These are phyloP conservation scores for Sporisorium exsertum DNA, from an alignment of 1,284 basidiomycete genomes.

Conservation along the genomic window DNA sequence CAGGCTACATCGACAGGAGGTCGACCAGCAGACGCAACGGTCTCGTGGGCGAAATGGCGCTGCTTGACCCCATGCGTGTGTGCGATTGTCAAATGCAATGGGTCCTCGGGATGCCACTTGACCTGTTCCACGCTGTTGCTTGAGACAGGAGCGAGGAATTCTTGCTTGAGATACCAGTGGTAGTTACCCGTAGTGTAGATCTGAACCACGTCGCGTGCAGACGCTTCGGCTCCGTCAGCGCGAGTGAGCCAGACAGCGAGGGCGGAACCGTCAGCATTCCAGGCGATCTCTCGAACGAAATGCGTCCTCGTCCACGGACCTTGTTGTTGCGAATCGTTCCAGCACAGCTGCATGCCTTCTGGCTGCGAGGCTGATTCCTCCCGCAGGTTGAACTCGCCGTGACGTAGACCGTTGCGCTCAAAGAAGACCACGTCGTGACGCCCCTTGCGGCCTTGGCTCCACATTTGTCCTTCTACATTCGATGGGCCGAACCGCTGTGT, in stretches of 20 bases:
- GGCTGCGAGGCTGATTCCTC: conserved; percentile 70
- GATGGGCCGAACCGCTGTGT: conserved; percentile 84
- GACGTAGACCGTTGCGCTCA: conserved; percentile 90
- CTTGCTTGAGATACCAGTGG: conserved; percentile 78
- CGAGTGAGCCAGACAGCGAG: conserved; percentile 82
- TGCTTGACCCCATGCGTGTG: conserved; percentile 74
- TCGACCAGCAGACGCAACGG: conserved; percentile 75
- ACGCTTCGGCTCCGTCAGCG: conserved; percentile 3
- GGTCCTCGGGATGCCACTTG: conserved; percentile 87
- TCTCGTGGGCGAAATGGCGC: conserved; percentile 82
- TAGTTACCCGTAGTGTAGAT: conserved; percentile 96
- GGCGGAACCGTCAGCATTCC: conserved; percentile 90
- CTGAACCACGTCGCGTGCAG: conserved; percentile 74
- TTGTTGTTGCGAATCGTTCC: conserved; percentile 23
- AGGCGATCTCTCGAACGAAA: conserved; percentile 81
- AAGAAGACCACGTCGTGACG: conserved; percentile 93
- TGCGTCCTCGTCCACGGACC: conserved; percentile 52
- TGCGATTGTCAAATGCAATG: conserved; percentile 77
- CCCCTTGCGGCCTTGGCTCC: conserved; percentile 63
- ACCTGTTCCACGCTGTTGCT: conserved; percentile 72
- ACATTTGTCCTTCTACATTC: conserved; percentile 71
- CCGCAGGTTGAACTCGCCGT: conserved; percentile 86
- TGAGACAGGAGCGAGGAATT: conserved; percentile 29
- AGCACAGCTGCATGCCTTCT: conserved; percentile 59
- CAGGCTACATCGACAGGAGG: conserved; percentile 83